phyloP scores from a whole-genome alignment of 805 yeast genomes.

The Saccharomycopsis fodiens region DNA sequence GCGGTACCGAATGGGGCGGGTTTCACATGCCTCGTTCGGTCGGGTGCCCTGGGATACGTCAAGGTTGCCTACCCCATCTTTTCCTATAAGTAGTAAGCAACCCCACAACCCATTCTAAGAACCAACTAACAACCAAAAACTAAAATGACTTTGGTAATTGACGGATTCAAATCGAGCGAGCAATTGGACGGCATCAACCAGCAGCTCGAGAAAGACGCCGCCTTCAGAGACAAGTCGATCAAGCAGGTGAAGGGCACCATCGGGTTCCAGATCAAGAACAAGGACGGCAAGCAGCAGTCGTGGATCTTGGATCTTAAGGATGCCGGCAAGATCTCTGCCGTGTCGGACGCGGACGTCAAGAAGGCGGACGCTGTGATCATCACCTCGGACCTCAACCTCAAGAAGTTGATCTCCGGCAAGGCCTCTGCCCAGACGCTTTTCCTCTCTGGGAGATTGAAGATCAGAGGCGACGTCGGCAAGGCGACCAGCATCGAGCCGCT shows the following conservation, averaged over 20 bases:
- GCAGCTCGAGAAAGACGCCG: slow-evolving; percentile 5
- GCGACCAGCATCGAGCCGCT: slow-evolving; percentile 41
- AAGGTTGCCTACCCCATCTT: slow-evolving; percentile 1
- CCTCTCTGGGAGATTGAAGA: slow-evolving; percentile 77
- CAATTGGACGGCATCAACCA: slow-evolving; percentile 11
- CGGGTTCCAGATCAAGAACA: slow-evolving; percentile 59
- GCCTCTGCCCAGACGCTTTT: slow-evolving; percentile 80
- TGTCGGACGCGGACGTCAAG: slow-evolving; percentile 42
- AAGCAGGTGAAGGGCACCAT: slow-evolving; percentile 50
- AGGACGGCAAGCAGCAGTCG: slow-evolving; percentile 47
- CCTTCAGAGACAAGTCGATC: slow-evolving; percentile 10
- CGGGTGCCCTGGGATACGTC: not conserved
- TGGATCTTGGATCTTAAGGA: slow-evolving; percentile 67
- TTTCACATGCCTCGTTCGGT: not conserved
- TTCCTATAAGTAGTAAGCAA: not conserved
- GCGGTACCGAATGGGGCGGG: not conserved
- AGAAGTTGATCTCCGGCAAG: slow-evolving; percentile 66
- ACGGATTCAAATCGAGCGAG: slow-evolving; percentile 17
- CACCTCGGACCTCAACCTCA: slow-evolving; percentile 62
- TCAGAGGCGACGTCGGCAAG: slow-evolving; percentile 87
- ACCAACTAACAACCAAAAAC: too few relatives aligned
- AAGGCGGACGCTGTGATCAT: slow-evolving; percentile 57
- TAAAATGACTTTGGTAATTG: slow-evolving; percentile 7
- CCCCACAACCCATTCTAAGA: too few relatives aligned
- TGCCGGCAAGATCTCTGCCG: slow-evolving; percentile 35